A percentile compares a stretch with the other conserved stretches of the same genome.
phyloP scores from a whole-genome alignment of 1,284 basidiomycete genomes.

The Cutaneotrichosporon daszewskae region DNA sequence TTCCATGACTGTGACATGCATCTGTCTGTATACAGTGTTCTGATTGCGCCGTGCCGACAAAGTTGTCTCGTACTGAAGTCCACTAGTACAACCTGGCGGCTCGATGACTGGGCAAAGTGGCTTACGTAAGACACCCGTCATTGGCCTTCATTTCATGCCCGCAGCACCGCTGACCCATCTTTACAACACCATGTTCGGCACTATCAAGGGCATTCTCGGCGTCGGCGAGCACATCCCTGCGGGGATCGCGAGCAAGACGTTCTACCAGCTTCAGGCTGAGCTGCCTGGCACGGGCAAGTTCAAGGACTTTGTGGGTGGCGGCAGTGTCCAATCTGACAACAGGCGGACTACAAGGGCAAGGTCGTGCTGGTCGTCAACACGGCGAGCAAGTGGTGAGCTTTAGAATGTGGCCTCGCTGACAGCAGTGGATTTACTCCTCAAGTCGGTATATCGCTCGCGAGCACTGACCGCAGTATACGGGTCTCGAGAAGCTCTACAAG shows the following conservation, averaged over 20 bases:
- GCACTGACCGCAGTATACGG: constrained; percentile 49
- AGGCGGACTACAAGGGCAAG: constrained; percentile 50
- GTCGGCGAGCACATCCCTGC: constrained; percentile 32
- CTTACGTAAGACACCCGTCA: too few species aligned
- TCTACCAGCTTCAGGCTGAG: constrained; percentile 48
- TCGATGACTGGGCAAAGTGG: too few species aligned
- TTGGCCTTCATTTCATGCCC: too few species aligned
- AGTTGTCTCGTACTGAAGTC: too few species aligned
- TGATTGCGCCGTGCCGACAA: too few species aligned
- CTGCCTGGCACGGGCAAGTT: constrained; percentile 40
- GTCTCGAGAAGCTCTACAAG: constrained; percentile 52
- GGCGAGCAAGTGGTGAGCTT: constrained; percentile 50
- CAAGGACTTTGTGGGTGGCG: constrained; percentile 37
- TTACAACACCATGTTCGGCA: constrained; percentile 9
- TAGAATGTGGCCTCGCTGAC: constrained; percentile 9
- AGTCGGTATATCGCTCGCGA: too few species aligned
- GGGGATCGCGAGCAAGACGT: constrained; percentile 29
- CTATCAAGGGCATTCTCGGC: constrained; percentile 10
- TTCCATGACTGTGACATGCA: neutral
- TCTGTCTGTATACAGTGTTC: neutral
- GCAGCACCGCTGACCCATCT: too few species aligned
- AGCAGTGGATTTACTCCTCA: constrained; percentile 42
- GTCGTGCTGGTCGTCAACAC: constrained; percentile 54
- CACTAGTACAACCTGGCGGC: too few species aligned
- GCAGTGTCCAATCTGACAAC: neutral